Conservation (phyloP, 163 green algal species). For the Chlamydomonas reinhardtii region DNA sequence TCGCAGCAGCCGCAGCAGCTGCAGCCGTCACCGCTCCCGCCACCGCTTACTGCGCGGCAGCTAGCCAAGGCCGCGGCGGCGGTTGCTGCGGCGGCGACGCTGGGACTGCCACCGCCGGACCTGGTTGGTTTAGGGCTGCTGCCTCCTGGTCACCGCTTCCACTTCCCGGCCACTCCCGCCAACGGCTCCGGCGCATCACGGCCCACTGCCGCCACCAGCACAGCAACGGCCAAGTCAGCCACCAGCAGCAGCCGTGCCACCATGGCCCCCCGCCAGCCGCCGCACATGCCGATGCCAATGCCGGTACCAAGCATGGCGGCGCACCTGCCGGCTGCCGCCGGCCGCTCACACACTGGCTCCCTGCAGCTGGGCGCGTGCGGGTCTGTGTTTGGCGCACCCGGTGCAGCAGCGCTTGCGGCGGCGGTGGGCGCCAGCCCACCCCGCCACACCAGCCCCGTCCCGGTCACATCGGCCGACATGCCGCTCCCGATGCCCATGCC, state of each 20-base stretch:
- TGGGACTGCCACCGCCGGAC: constrained; percentile 24
- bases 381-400: too few relatives aligned
- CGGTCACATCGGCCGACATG: too few relatives aligned
- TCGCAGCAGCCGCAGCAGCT: background rate
- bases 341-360: too few relatives aligned
- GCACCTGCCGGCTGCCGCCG: background rate
- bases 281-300: background rate
- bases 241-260: background rate
- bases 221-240: background rate
- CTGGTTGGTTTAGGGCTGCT: constrained; percentile 18
- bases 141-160: background rate
- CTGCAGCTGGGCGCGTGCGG: too few relatives aligned
- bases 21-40: background rate
- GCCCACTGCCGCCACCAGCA: background rate
- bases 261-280: background rate
- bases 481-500: too few relatives aligned
- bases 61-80: constrained; percentile 13
- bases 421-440: too few relatives aligned
- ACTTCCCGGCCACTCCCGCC: too few relatives aligned
- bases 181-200: too few relatives aligned
- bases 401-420: too few relatives aligned
- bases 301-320: background rate
- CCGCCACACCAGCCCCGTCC: too few relatives aligned
- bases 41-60: background rate
- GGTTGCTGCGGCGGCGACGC: constrained; percentile 14